phyloP scores from a whole-genome alignment of 352 stramenopile genomes.

The Globisporangium takayamanum region DNA sequence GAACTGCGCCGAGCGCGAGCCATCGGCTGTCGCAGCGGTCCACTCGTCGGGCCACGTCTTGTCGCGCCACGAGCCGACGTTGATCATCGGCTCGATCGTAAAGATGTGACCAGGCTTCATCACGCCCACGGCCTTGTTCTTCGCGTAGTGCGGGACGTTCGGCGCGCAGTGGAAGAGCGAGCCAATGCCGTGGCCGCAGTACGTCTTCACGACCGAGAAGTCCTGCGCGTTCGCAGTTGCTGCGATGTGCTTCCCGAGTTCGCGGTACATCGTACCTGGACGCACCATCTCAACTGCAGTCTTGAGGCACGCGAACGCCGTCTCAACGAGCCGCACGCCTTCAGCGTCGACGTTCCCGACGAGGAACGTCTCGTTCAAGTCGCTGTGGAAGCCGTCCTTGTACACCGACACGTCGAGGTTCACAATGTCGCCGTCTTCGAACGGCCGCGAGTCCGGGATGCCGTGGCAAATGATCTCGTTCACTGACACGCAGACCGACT shows the following conservation, averaged over 20 bases:
- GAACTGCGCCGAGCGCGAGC: conserved; percentile 93
- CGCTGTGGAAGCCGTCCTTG: conserved; percentile 95
- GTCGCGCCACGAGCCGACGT: conserved; percentile 89
- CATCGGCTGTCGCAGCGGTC: conserved; percentile 96
- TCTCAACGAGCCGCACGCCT: conserved; percentile 89
- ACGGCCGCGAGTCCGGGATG: conserved; percentile 94
- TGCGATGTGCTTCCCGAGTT: conserved; percentile 94
- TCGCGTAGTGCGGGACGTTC: conserved; percentile 97
- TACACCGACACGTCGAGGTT: conserved; percentile 98
- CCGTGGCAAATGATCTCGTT: conserved; percentile 97
- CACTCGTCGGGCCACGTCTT: conserved; percentile 97
- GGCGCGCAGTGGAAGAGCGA: conserved; percentile 95
- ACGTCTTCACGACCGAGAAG: conserved; percentile 95
- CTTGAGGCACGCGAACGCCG: conserved; percentile 91
- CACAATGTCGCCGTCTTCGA: conserved; percentile 97
- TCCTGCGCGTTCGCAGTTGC: conserved; percentile 77
- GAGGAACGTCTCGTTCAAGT: conserved; percentile 98
- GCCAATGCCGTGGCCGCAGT: conserved; percentile 98
- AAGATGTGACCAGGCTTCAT: conserved; percentile 98
- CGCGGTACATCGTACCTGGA: conserved; percentile 93
- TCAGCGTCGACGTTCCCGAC: conserved; percentile 96
- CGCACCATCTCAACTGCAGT: conserved; percentile 86
- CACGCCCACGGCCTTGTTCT: conserved; percentile 96
- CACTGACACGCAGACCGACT: conserved; percentile 86
- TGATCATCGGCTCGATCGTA: conserved; percentile 99